These are phyloP conservation scores for Ogataea hybrid DNA, from an alignment of 1,139 yeast species.

Conservation along the genomic window DNA sequence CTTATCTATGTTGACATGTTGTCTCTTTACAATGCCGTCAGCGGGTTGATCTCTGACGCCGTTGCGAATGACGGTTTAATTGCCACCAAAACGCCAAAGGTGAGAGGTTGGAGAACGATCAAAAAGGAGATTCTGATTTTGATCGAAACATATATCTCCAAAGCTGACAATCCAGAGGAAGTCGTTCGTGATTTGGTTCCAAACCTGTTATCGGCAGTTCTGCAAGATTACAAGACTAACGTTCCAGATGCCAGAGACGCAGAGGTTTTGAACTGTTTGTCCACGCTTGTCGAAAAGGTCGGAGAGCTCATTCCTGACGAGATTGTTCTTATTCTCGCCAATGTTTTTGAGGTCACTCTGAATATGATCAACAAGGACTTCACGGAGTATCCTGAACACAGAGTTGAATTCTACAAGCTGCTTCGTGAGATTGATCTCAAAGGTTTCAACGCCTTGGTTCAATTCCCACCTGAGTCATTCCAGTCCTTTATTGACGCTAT, in stretches of 20 bases:
- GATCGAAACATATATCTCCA: conserved; percentile 83
- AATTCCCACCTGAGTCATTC: conserved; percentile 90
- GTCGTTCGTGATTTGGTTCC: conserved; percentile 82
- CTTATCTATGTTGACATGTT: conserved; percentile 87
- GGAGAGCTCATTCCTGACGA: conserved; percentile 91
- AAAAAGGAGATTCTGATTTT: conserved; percentile 91
- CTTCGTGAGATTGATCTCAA: conserved; percentile 83
- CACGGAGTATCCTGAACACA: conserved; percentile 95
- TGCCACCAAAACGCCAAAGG: conserved; percentile 94
- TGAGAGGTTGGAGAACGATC: conserved; percentile 91
- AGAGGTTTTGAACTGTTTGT: conserved; percentile 92
- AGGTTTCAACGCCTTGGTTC: conserved; percentile 81
- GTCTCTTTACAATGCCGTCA: conserved; percentile 84
- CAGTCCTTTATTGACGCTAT: conserved; percentile 90
- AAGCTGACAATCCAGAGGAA: conserved; percentile 84
- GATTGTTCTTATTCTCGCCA: conserved; percentile 81
- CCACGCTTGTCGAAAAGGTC: conserved; percentile 82
- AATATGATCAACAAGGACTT: conserved; percentile 95
- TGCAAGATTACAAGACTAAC: conserved; percentile 84
- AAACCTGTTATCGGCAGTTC: conserved; percentile 79
- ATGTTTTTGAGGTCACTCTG: conserved; percentile 91
- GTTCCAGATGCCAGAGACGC: conserved; percentile 98
- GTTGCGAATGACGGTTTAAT: conserved; percentile 79
- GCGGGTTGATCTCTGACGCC: conserved; percentile 79
- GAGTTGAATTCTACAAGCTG: conserved; percentile 91